These are phyloP conservation scores for Didymella segeticola DNA, from an alignment of 2,329 filamentous ascomycete species.

Conservation along the genomic window DNA sequence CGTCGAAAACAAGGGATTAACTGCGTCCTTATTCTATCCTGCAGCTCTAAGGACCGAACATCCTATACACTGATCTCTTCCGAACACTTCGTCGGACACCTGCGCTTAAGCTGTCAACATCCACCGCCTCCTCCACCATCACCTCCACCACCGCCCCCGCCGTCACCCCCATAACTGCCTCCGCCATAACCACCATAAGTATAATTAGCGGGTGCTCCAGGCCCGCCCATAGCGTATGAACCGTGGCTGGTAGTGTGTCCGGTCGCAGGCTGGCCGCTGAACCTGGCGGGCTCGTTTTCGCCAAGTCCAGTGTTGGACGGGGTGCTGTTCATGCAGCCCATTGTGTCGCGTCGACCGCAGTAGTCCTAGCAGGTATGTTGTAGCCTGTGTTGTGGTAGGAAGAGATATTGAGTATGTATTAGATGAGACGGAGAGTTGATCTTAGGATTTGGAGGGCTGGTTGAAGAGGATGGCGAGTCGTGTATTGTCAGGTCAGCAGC, in stretches of 20 bases:
- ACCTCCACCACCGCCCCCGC: background rate
- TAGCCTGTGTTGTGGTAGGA: background rate
- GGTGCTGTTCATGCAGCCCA: constrained; percentile 12
- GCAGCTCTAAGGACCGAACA: too few species aligned
- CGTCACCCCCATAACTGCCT: background rate
- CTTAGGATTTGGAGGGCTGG: too few species aligned
- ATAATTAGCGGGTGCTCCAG: background rate
- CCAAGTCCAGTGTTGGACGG: constrained; percentile 3
- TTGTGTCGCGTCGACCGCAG: background rate
- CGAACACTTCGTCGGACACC: background rate
- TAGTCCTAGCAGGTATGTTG: too few species aligned
- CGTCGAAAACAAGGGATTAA: too few species aligned
- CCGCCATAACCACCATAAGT: background rate
- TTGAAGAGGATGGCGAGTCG: too few species aligned
- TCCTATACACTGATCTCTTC: background rate
- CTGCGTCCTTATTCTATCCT: too few species aligned
- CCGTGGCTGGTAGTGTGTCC: background rate
- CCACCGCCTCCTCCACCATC: background rate
- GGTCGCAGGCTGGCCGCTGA: constrained; percentile 5
- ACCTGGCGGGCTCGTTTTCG: constrained; percentile 2
- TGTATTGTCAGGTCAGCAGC: too few species aligned
- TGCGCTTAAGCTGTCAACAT: background rate
- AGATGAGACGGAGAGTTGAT: too few species aligned
- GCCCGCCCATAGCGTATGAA: background rate
- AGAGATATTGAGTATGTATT: too few species aligned